Evolutionary conservation across 371 early-diverging fungal species (phyloP).

Genomic region (Mortierella sp.): DNA sequence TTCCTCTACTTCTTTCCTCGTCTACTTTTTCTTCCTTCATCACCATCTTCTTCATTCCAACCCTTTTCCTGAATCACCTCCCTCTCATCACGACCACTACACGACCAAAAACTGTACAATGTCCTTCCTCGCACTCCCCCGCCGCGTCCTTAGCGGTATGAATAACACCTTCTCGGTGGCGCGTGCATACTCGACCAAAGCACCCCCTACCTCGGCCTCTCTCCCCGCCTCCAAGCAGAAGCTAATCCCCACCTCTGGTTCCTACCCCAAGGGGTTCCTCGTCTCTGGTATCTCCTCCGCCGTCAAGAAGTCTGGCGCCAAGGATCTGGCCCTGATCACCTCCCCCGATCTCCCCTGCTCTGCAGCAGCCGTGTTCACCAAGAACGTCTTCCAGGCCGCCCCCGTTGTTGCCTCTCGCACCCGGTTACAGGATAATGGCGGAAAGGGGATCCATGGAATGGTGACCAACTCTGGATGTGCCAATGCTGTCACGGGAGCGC

Average conservation of each 20-base stretch:
- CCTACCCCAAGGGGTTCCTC: conserved; percentile 87
- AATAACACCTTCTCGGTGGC: conserved; percentile 9
- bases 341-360: conserved; percentile 80
- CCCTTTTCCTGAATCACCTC: not conserved
- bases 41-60: not conserved
- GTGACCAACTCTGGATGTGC: conserved; percentile 96
- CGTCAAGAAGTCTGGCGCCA: conserved; percentile 84
- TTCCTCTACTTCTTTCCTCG: not conserved
- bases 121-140: conserved; percentile 31
- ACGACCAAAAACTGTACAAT: conserved; percentile 6
- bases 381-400: conserved; percentile 93
- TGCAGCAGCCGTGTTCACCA: conserved; percentile 93
- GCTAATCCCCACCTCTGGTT: conserved; percentile 66
- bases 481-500: conserved; percentile 94
- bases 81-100: not conserved
- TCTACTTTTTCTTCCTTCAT: not conserved
- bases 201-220: conserved; percentile 37
- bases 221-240: conserved; percentile 59
- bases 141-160: conserved; percentile 20
- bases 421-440: conserved; percentile 67
- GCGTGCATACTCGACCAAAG: conserved; percentile 46
- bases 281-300: conserved; percentile 83
- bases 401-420: conserved; percentile 85
- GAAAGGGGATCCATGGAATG: conserved; percentile 72
- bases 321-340: conserved; percentile 86